Evolutionary conservation across 164 flowering plant species (phyloP).

Genomic region (Saururus chinensis): DNA sequence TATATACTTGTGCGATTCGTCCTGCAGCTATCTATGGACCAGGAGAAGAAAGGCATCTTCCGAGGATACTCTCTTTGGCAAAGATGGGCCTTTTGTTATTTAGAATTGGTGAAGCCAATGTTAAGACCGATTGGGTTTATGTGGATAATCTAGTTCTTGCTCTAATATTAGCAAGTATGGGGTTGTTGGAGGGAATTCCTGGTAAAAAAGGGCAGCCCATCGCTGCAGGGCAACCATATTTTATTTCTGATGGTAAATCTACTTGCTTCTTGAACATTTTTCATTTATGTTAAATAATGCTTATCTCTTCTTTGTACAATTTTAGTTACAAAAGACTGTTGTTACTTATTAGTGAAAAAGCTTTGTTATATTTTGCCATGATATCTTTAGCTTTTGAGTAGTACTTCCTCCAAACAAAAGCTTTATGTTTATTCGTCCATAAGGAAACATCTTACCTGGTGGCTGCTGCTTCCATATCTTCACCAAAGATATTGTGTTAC

Average conservation of each 20-base stretch:
- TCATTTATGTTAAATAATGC: no score
- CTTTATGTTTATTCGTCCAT: background rate
- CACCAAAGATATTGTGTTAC: background rate
- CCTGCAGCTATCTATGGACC: conserved; percentile 98
- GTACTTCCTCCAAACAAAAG: background rate
- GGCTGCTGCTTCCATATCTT: background rate
- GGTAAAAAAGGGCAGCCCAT: conserved; percentile 51
- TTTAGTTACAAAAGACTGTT: background rate
- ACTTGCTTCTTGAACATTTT: background rate
- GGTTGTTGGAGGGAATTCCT: conserved; percentile 78
- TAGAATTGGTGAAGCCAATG: conserved; percentile 51
- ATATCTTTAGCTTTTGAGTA: background rate
- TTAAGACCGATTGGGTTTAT: conserved; percentile 84
- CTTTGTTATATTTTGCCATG: background rate
- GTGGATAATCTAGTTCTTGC: conserved; percentile 86
- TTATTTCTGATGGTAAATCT: conserved; percentile 76
- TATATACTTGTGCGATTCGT: conserved; percentile 87
- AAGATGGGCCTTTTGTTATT: conserved; percentile 63
- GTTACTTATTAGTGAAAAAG: background rate
- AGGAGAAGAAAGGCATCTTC: conserved; percentile 91
- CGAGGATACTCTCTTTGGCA: conserved; percentile 65
- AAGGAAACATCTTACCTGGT: background rate
- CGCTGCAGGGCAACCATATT: conserved; percentile 97
- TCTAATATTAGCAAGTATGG: conserved; percentile 89
- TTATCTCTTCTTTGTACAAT: no score